Evolutionary conservation across 495 filamentous ascomycete species (phyloP), one percentile per base, ranked within the genome.

Genomic region (Monascus purpureus): DNA sequence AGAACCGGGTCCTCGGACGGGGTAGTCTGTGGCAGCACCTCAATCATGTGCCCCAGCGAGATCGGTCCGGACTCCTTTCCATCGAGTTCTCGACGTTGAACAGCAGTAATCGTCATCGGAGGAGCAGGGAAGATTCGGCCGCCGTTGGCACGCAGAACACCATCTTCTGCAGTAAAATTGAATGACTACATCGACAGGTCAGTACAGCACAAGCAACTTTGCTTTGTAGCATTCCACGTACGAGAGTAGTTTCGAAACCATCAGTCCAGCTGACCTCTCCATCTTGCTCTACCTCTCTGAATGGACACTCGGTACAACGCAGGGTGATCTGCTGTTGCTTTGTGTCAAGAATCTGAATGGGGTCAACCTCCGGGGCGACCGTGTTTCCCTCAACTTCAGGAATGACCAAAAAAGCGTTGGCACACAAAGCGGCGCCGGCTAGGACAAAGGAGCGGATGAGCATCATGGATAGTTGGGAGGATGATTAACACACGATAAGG

Each of bases 121-220:
- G 50, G 49, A 14, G 59, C 53, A 32, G 65, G 67, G 54, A 68
- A 69, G 35, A 71, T 64, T 26, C 58, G 60, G 11, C 49, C 52
- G 27, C 50, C 62, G 44, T 71, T 71, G 42, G 65, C 55, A 31
- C 52, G 45, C 22, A 71, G 44, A 16, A 46, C 36, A 38, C 56
- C 57, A 29, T 61, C 50, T 17, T 62, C 52, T 15, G 58, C 42
- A n/a, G 45, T 38, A 39, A 70, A 62, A 14, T 57, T 58, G 14
- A 68, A 40, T 23, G 55, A 44, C 61, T 61, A 16, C 16, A 11
- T 13, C 1, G 13, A 6, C 22, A 11, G 20, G 36, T 28, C n/a
- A n/a, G n/a, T n/a, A n/a, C n/a, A n/a, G n/a, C n/a, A n/a, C n/a
- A n/a, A 52, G 38, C 23, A 33, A 39, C 28, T 41, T 43, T 30